phyloP scores from a whole-genome alignment of 1,284 basidiomycete genomes.

The Ceratobasidium papillatum region DNA sequence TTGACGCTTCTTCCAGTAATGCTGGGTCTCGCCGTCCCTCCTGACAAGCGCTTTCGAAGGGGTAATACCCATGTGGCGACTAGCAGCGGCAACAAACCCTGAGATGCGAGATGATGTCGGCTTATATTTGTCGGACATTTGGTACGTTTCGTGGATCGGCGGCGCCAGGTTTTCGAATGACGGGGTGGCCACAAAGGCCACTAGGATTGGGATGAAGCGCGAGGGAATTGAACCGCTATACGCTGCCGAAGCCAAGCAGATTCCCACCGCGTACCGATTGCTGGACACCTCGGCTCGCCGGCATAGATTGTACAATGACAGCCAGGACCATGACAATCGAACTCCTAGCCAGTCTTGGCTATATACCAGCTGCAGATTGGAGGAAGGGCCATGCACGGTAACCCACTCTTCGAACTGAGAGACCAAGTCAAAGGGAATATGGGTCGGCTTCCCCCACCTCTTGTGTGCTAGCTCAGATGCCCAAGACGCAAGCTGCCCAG shows the following conservation, averaged over 20 bases:
- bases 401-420: not conserved
- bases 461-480: not conserved
- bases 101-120: not conserved
- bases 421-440: not conserved
- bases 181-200: conserved; percentile 18
- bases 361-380: not conserved
- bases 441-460: not conserved
- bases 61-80: no score
- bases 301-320: not conserved
- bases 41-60: not conserved
- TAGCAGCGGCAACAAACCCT: not conserved
- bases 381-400: not conserved
- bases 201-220: conserved; percentile 2
- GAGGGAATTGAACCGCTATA: not conserved
- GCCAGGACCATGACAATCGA: not conserved
- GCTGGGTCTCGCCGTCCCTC: not conserved
- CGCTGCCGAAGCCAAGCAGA: not conserved
- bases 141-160: not conserved
- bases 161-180: conserved; percentile 2
- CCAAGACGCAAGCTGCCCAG: not conserved
- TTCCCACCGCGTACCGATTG: not conserved
- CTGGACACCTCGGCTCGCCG: not conserved
- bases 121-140: not conserved
- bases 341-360: not conserved
- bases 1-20: not conserved